Conservation (phyloP, 768 basidiomycete genomes). For the Cantharellus anzutake region DNA sequence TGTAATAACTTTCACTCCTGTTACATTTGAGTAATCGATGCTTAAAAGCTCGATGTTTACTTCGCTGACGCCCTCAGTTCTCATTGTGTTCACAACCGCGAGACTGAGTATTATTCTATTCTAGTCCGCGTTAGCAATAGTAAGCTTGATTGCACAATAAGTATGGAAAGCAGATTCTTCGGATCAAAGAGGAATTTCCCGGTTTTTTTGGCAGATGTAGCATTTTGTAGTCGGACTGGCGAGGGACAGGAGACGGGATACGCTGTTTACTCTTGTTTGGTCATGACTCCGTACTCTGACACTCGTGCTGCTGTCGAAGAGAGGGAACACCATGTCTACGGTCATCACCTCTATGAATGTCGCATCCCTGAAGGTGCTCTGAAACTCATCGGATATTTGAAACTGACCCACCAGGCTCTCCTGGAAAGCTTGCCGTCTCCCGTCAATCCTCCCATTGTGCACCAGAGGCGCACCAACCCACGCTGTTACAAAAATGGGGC, state of each 20-base stretch:
- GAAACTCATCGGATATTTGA: conserved; percentile 55
- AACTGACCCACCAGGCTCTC: conserved; percentile 38
- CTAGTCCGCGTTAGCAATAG: too few relatives aligned
- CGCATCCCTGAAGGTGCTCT: conserved; percentile 42
- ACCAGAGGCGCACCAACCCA: background rate
- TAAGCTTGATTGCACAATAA: conserved; percentile 15
- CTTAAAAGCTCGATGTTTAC: too few relatives aligned
- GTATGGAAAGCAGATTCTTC: background rate
- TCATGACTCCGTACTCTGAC: too few relatives aligned
- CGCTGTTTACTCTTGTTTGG: background rate
- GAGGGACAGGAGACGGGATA: background rate
- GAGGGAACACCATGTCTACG: too few relatives aligned
- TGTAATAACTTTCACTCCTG: too few relatives aligned
- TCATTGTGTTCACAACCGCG: too few relatives aligned
- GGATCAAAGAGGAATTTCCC: background rate
- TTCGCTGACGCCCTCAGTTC: too few relatives aligned
- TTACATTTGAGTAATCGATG: too few relatives aligned
- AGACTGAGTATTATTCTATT: too few relatives aligned
- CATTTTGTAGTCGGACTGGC: background rate
- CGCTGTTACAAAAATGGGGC: too few relatives aligned
- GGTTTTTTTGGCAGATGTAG: background rate
- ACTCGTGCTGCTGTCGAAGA: too few relatives aligned
- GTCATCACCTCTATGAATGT: too few relatives aligned
- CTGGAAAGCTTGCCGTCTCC: conserved; percentile 16
- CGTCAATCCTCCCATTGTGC: background rate